Evolutionary conservation across 2,329 filamentous ascomycete species (phyloP), one percentile per base, ranked within the genome.

Genomic region (Podosphaera aphanis): DNA sequence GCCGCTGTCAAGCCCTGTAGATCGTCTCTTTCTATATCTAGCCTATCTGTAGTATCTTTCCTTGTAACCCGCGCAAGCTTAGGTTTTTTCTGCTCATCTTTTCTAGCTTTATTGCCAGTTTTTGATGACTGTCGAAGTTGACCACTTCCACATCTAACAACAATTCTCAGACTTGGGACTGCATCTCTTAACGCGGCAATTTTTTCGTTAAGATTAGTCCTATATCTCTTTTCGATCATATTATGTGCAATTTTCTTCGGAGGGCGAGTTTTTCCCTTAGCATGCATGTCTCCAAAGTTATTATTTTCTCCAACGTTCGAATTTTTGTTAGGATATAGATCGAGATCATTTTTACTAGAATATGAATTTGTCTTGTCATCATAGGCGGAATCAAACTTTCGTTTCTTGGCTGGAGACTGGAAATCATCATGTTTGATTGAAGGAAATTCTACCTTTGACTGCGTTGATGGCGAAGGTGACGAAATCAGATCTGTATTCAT

Each of bases 131-230:
- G 20, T n/a, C 25, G 39, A 27, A 42, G 5, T 25, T 27, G 21
- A 11, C 29, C 29, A n/a, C 11, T n/a, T 11, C 29, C 29, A 33
- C 29, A 33, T n/a, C 11, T 33, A 13, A 33, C 29, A 33, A 33
- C 29, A 33, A 70, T 67, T 25, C 77, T 67, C n/a, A 82, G 62
- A 55, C 70, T 76, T 1, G 78, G 77, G 0, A 88, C 79, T 43
- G 78, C 77, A 56, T 85, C 79, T 50, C 79, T 69, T 39, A 86
- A 64, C 44, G 79, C 78, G 16, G 79, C 70, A 54, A 88, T 86
- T 63, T 85, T 86, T 57, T 85, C 80, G 58, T 86, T 86, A 48
- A 88, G 66, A 56, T 88, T 88, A 45, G 78, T 83, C 52, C 82
- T 76, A 61, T 86, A 88, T 47, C 82, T 68, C 64, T 86, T 86